Evolutionary conservation across 2,329 filamentous ascomycete species (phyloP), one percentile per base, ranked within the genome.

Genomic region (Geosmithia flava): DNA sequence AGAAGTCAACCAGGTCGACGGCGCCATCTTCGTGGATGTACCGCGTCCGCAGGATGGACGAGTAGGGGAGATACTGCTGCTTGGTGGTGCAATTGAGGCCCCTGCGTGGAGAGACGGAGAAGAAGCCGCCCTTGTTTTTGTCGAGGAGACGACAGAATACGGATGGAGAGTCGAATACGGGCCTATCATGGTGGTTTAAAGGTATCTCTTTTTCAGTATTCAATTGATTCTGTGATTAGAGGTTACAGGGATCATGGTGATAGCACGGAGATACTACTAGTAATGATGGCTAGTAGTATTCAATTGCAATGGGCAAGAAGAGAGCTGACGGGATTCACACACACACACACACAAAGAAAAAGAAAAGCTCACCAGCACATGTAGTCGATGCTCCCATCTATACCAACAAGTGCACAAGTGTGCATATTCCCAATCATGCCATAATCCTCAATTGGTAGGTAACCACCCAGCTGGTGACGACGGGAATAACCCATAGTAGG

Each of bases 361-460:
- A 37, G 13, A 11, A 49, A 37, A 46, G 53, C 71, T 62, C 58
- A 80, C 80, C 83, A 89, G 62, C 83, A 88, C 82, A 88, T 85
- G 55, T 81, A 87, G 59, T 87, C 85, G 49, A 89, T 64, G 53
- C 82, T 83, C 20, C 84, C 84, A 57, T 84, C 80, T 58, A 85
- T 84, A 53, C 81, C 83, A 20, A 86, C 74, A n/a, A 87, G 68
- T 15, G 84, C 83, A 66, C 82, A 86, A 1, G 84, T 89, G 56
- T 81, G 76, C 83, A 89, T 87, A 58, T 88, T 87, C 20, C 85
- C 85, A 56, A 89, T 86, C 63, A 89, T 75, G 48, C 85, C 85
- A 70, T 88, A 88, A 62, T 88, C 78, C 59, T 88, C 84, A 53
- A 87, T 85, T 44, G 75, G 75, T 27, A 78, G 68, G 55, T 78